Conservation (phyloP, 495 filamentous ascomycete species). For the Eremomyces bilateralis region DNA sequence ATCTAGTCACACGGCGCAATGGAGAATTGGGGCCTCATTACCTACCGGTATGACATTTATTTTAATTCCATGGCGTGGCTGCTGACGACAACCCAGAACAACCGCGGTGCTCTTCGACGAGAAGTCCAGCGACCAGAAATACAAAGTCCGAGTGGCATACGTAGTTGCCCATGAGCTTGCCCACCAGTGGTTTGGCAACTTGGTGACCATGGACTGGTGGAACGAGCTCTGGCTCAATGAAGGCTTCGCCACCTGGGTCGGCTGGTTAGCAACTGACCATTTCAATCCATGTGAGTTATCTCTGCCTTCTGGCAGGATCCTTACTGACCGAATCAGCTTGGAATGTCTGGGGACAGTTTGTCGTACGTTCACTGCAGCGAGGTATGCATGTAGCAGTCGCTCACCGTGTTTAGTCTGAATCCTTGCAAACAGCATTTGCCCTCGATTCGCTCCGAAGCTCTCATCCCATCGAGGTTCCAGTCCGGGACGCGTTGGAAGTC, state of each 20-base stretch:
- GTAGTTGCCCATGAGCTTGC: slow-evolving; percentile 89
- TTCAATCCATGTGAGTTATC: slow-evolving; percentile 47
- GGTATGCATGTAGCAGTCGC: slow-evolving; percentile 21
- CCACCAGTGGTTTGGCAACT: slow-evolving; percentile 97
- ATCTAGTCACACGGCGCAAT: slow-evolving; percentile 45
- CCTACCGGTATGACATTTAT: slow-evolving; percentile 33
- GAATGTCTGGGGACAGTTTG: slow-evolving; percentile 90
- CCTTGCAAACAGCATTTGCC: slow-evolving; percentile 71
- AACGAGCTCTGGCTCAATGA: slow-evolving; percentile 80
- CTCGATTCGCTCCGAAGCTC: slow-evolving; percentile 76
- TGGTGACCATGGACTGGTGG: slow-evolving; percentile 85
- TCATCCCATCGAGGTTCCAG: slow-evolving; percentile 86
- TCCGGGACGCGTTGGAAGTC: slow-evolving; percentile 73
- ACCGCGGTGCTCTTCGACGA: slow-evolving; percentile 87
- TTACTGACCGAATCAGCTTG: slow-evolving; percentile 34
- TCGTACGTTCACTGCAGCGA: slow-evolving; percentile 39
- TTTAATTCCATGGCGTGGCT: neutral
- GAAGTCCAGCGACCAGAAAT: slow-evolving; percentile 65
- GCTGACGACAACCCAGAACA: slow-evolving; percentile 26
- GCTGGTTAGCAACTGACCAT: slow-evolving; percentile 80
- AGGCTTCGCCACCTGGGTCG: slow-evolving; percentile 95
- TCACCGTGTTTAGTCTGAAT: slow-evolving; percentile 40
- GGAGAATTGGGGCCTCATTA: slow-evolving; percentile 85
- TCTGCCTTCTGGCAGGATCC: neutral
- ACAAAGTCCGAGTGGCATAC: slow-evolving; percentile 80